Evolutionary conservation across 192 early-diverging fungal genomes (phyloP).

Genomic region (Dimargaris cristalligena): DNA sequence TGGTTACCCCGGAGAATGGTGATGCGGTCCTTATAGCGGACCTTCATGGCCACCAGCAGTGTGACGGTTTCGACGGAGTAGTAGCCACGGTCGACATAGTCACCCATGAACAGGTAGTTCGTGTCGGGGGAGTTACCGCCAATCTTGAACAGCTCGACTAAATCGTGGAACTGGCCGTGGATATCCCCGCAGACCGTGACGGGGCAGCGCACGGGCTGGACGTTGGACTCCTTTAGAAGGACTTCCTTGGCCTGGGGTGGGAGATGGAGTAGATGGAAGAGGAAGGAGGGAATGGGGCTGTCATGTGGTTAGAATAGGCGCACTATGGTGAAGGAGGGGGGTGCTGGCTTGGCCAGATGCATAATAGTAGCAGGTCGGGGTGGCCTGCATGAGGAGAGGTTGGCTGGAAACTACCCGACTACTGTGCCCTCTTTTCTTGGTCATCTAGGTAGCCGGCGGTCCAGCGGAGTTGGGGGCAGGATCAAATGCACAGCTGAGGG

Average conservation of each 20-base stretch:
- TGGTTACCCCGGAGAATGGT: constrained; percentile 97
- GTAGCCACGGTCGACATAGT: constrained; percentile 98
- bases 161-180: constrained; percentile 98
- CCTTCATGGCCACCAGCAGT: constrained; percentile 87
- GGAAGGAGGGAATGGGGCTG: constrained; percentile 12
- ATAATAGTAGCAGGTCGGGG: too few species aligned
- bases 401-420: too few species aligned
- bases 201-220: constrained; percentile 94
- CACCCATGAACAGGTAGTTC: constrained; percentile 98
- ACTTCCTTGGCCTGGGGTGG: constrained; percentile 86
- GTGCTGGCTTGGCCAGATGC: too few species aligned
- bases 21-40: constrained; percentile 77
- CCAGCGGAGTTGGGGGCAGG: too few species aligned
- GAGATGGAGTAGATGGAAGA: constrained; percentile 15
- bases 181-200: constrained; percentile 99
- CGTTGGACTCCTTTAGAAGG: constrained; percentile 89
- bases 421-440: too few species aligned
- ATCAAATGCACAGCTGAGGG: too few species aligned
- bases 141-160: constrained; percentile 92
- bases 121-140: constrained; percentile 94
- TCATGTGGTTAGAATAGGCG: too few species aligned
- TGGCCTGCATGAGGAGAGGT: too few species aligned
- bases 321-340: too few species aligned
- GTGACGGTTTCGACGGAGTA: constrained; percentile 97
- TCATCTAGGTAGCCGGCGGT: too few species aligned